phyloP scores from a whole-genome alignment of 305 asterid genomes.

The Fraxinus sp. region DNA sequence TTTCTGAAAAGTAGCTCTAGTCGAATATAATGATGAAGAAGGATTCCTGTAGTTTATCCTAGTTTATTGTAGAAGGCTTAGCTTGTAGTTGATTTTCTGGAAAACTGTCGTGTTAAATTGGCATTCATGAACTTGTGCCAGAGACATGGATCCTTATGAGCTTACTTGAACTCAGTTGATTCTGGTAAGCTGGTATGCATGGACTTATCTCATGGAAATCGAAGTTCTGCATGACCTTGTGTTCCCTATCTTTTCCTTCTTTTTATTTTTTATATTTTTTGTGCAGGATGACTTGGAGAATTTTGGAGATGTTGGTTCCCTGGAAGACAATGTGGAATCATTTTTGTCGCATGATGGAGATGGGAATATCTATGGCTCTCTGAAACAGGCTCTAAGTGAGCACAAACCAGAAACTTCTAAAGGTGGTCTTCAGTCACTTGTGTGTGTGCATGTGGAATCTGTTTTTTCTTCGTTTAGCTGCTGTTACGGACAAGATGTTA shows the following conservation, averaged over 20 bases:
- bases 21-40: not conserved
- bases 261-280: slow-evolving; percentile 1
- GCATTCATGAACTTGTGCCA: not conserved
- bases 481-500: not conserved
- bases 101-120: slow-evolving; percentile 9
- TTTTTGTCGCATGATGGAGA: slow-evolving; percentile 74
- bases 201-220: not conserved
- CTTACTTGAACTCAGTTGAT: not conserved
- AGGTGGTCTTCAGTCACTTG: slow-evolving; percentile 37
- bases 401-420: slow-evolving; percentile 81
- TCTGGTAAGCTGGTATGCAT: not conserved
- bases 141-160: not conserved
- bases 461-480: not conserved
- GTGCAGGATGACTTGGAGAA: slow-evolving; percentile 82
- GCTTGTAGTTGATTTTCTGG: not conserved
- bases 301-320: slow-evolving; percentile 79
- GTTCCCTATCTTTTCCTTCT: slow-evolving; percentile 10
- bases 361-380: slow-evolving; percentile 72
- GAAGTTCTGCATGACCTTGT: not conserved
- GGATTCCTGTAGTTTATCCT: not conserved
- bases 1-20: not conserved
- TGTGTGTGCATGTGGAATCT: slow-evolving; percentile 7
- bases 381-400: slow-evolving; percentile 67
- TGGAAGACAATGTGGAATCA: slow-evolving; percentile 77
- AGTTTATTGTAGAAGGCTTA: not conserved